These are phyloP conservation scores for Vitis rupestris DNA, from an alignment of 164 flowering plant species.

Conservation along the genomic window DNA sequence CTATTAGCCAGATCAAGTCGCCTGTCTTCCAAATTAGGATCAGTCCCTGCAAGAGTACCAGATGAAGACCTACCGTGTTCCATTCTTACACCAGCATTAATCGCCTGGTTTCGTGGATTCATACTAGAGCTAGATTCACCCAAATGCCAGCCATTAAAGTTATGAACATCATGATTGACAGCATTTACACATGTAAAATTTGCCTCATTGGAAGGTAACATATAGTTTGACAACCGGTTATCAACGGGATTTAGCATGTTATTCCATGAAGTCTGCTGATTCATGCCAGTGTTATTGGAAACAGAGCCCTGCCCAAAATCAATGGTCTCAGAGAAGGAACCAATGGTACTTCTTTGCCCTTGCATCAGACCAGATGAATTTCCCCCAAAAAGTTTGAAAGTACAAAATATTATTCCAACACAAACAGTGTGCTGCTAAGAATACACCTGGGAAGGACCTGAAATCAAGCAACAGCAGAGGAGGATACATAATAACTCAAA, in stretches of 20 bases:
- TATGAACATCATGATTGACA: constrained; percentile 29
- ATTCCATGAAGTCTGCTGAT: constrained; percentile 45
- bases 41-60: constrained; percentile 12
- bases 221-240: constrained; percentile 30
- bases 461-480: constrained; percentile 1
- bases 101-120: constrained; percentile 16
- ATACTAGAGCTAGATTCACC: constrained; percentile 59
- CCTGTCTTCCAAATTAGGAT: constrained; percentile 27
- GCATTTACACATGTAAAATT: constrained; percentile 25
- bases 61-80: constrained; percentile 36
- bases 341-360: constrained; percentile 46
- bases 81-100: constrained; percentile 27
- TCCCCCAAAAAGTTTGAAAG: not conserved
- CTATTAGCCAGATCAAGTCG: constrained; percentile 16
- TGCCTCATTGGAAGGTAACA: constrained; percentile 32
- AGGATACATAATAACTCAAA: constrained; percentile 3
- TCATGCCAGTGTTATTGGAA: constrained; percentile 34
- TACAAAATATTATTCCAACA: constrained; percentile 2
- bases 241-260: constrained; percentile 44
- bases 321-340: constrained; percentile 46
- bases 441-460: constrained; percentile 7
- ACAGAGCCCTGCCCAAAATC: constrained; percentile 58
- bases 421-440: not conserved
- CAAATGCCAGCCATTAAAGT: constrained; percentile 40
- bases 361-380: constrained; percentile 44